Evolutionary conservation across 2,329 filamentous ascomycete genomes (phyloP).

Genomic region (Amauroascus verrucosus): DNA sequence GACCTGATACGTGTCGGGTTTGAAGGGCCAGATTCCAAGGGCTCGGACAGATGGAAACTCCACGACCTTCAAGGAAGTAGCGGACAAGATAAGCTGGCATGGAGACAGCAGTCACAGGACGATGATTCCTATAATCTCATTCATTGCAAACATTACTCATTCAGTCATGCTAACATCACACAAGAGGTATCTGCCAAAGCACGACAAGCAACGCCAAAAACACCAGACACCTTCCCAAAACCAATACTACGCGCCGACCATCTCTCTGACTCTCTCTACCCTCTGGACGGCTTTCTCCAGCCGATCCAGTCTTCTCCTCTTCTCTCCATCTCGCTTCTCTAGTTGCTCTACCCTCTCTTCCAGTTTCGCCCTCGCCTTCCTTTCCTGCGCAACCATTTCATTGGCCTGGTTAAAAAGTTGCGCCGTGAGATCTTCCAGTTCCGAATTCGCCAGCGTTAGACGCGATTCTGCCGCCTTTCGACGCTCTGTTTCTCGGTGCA

Average conservation of each 20-base stretch:
- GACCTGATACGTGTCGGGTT: too few relatives aligned
- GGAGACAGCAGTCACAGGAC: not conserved
- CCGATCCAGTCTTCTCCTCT: constrained; percentile 43
- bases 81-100: too few relatives aligned
- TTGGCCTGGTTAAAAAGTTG: constrained; percentile 54
- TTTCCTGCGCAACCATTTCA: constrained; percentile 55
- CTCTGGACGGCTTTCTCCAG: constrained; percentile 48
- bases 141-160: constrained; percentile 1
- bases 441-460: constrained; percentile 44
- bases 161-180: constrained; percentile 2
- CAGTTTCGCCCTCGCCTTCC: constrained; percentile 46
- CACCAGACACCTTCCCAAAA: not conserved
- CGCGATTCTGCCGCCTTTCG: constrained; percentile 50
- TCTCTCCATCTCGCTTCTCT: constrained; percentile 39
- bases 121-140: constrained; percentile 1
- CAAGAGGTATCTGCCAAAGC: not conserved
- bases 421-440: constrained; percentile 53
- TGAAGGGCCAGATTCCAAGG: too few relatives aligned
- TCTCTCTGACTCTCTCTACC: constrained; percentile 47
- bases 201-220: not conserved
- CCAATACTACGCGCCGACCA: constrained; percentile 35
- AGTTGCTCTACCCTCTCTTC: constrained; percentile 40
- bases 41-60: too few relatives aligned
- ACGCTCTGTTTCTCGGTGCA: constrained; percentile 45
- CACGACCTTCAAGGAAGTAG: too few relatives aligned